Evolutionary conservation across 441 rosid species (phyloP).

Genomic region (Cnidoscolus chayamansa): DNA sequence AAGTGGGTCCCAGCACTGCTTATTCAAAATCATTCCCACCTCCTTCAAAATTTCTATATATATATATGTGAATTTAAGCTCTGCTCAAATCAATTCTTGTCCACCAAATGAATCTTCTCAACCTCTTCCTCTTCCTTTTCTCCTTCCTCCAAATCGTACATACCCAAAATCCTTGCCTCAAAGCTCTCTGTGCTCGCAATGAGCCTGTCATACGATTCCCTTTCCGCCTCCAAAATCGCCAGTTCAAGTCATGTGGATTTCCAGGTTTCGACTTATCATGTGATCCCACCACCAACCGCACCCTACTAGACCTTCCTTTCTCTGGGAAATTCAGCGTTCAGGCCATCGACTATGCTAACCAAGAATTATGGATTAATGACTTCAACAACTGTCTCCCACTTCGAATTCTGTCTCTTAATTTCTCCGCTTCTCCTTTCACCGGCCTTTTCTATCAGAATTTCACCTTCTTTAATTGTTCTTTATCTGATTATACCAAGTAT

Average conservation of each 20-base stretch:
- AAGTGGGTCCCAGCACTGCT: neutral
- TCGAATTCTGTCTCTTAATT: slow-evolving; percentile 47
- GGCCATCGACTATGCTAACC: slow-evolving; percentile 47
- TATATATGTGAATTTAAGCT: neutral
- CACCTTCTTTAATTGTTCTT: slow-evolving; percentile 61
- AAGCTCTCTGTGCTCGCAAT: slow-evolving; percentile 23
- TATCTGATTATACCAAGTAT: slow-evolving; percentile 23
- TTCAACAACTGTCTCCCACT: slow-evolving; percentile 48
- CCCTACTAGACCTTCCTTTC: slow-evolving; percentile 42
- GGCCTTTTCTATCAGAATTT: slow-evolving; percentile 35
- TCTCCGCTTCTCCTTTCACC: slow-evolving; percentile 45
- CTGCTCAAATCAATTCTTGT: neutral
- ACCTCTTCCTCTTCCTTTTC: slow-evolving; percentile 4
- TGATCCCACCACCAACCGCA: slow-evolving; percentile 28
- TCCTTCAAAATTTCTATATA: too few species aligned
- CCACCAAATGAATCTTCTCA: slow-evolving; percentile 5
- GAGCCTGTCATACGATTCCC: slow-evolving; percentile 53
- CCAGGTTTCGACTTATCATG: slow-evolving; percentile 54
- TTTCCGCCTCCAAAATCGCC: slow-evolving; percentile 39
- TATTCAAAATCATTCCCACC: neutral
- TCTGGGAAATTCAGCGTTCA: slow-evolving; percentile 46
- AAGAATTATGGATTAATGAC: slow-evolving; percentile 54
- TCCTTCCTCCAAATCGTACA: neutral
- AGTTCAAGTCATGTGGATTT: slow-evolving; percentile 44
- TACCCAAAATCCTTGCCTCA: slow-evolving; percentile 2